These are phyloP conservation scores for Hymenoscyphus infarciens DNA, from an alignment of 2,329 filamentous ascomycete genomes.

Conservation along the genomic window DNA sequence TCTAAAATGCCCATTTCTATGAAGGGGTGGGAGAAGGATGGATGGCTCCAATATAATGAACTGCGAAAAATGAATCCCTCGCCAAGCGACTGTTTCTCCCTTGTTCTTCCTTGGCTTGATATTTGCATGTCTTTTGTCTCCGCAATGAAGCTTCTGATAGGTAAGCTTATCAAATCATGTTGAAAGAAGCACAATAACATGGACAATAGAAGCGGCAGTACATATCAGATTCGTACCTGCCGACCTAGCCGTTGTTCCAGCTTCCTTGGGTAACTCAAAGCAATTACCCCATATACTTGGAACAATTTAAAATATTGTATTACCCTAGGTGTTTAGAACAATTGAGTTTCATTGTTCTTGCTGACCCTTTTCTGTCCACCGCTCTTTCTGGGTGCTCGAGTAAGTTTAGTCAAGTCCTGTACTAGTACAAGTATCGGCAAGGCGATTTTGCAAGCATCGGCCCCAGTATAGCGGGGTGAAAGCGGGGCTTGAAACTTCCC, in stretches of 20 bases:
- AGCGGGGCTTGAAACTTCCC: background rate
- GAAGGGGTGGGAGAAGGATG: background rate
- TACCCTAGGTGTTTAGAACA: no score
- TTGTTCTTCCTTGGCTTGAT: background rate
- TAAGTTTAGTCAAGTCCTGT: background rate
- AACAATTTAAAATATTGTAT: no score
- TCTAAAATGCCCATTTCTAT: background rate
- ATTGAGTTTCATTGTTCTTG: no score
- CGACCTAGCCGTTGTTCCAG: no score
- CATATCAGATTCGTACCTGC: background rate
- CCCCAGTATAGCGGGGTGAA: background rate
- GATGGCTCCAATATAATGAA: background rate
- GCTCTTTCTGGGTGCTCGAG: no score
- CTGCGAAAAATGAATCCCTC: background rate
- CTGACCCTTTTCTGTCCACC: no score
- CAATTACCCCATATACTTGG: no score
- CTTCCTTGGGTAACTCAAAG: no score
- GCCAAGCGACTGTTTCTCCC: background rate
- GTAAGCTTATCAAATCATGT: no score
- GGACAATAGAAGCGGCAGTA: background rate
- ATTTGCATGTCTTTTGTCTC: background rate
- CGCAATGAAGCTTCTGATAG: background rate
- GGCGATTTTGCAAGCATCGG: background rate
- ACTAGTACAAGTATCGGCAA: background rate
- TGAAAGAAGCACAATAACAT: background rate